Conservation (phyloP, 139 green algal genomes). For the Volvox reticuliferus region DNA sequence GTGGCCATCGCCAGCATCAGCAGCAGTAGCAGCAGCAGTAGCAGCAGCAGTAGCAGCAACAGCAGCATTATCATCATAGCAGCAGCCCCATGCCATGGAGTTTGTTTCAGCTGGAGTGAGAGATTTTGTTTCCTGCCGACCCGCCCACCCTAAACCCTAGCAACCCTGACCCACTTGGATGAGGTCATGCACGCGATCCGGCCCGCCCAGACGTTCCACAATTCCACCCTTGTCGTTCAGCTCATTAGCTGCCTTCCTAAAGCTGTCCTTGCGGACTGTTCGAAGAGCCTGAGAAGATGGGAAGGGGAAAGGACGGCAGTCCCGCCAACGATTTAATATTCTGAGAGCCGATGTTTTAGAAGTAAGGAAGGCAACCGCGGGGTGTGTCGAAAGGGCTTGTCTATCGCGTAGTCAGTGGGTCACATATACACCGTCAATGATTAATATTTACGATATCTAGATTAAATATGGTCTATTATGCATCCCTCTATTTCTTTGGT, state of each 20-base stretch:
- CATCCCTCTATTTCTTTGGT: too few species aligned
- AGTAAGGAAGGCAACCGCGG: too few species aligned
- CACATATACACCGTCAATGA: too few species aligned
- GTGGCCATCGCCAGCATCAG: not conserved
- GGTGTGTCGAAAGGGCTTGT: too few species aligned
- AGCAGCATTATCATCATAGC: too few species aligned
- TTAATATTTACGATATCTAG: too few species aligned
- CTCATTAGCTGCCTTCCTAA: constrained; percentile 19
- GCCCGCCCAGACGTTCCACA: constrained; percentile 16
- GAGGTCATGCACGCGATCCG: constrained; percentile 30
- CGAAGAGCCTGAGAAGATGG: not conserved
- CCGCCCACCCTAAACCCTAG: not conserved
- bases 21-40: too few species aligned
- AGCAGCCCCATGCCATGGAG: not conserved
- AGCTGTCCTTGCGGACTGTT: constrained; percentile 40
- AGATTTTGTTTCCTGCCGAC: not conserved
- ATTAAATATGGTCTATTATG: too few species aligned
- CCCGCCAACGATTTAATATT: not conserved
- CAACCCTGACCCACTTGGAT: constrained; percentile 13
- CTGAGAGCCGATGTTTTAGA: too few species aligned
- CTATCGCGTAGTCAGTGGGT: too few species aligned
- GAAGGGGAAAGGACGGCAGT: not conserved
- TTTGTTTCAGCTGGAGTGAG: too few species aligned
- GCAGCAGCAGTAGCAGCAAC: too few species aligned
- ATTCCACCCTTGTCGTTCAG: constrained; percentile 15